Base-by-base conservation (phyloP, 2,329 filamentous ascomycete species). In the Sclerotinia minor region DNA sequence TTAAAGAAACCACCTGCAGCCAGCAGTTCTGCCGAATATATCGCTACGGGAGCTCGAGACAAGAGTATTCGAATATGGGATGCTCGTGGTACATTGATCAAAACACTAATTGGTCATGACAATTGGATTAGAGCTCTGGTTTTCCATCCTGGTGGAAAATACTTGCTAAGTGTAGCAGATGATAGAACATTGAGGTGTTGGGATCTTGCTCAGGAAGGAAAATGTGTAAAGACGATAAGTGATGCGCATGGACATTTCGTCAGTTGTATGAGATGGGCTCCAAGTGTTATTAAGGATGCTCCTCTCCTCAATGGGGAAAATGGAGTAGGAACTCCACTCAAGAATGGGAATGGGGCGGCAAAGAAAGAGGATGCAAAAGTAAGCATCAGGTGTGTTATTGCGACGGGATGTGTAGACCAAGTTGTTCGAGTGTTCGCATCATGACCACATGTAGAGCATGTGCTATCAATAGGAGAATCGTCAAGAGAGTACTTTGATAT, bases 161-260 rank as follows among this genome's bases (percentile, higher is more conserved):
- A 95, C 75, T 84, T 98, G 1, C 80, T 98, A 7, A 94, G 90
- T 8, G 92, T 91, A 26, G 86, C 90, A 21, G 94, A 98, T 77
- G 94, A 98, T 80, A 96, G 95, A 81, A 94, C 92, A 5, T 83
- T 98, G 69, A 85, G 94, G 67, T 97, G 94, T 81, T 98, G 94
- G 94, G 94, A 98, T 80, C 81, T 98, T 35, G 85, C 86, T 35
- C 94, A 98, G 77, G 93, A 96, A 77, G 92, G 92, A 53, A 94
- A 93, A 75, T 94, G 92, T 74, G 92, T 97, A 72, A 94, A 94
- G 79, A 89, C 87, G 0, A 81, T 98, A 21, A 83, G 84, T 49
- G 91, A 92, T 71, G 88, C 88, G 0, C 93, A 96, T 76, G 88
- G 85, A 5, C 92, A 93, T 76, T 97, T 98, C 75, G 87, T 97